Base-by-base conservation (phyloP, 495 filamentous ascomycete species). In the Cairneyella variabilis region DNA sequence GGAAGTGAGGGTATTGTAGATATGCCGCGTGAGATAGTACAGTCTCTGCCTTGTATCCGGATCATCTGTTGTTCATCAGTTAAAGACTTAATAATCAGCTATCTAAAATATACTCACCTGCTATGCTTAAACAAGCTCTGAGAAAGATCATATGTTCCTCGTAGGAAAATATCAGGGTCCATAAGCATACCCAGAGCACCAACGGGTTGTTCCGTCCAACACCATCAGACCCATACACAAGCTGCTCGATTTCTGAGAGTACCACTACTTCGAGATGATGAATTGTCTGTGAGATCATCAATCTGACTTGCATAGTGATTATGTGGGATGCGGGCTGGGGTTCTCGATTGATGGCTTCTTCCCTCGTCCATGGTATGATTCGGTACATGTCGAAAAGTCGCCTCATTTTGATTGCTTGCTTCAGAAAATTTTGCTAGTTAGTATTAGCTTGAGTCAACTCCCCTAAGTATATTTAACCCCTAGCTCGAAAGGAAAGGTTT, bases 1-100 rank as follows among this genome's bases (percentile, higher is more conserved):
- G 3, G 43, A 46, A 12, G 43, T 46, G 20, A 46, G 43, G 11
- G 25, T 46, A 25, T 46, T 28, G 23, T 46, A 46, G 21, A 46
- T 22, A 25, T 46, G 43, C n/a, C 25, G 20, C 12, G 4, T 16
- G 14, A 46, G 23, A 30, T 28, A n/a, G n/a, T n/a, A n/a, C n/a
- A n/a, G n/a, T n/a, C n/a, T n/a, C n/a, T n/a, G n/a, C n/a, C n/a
- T n/a, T n/a, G n/a, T n/a, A n/a, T n/a, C n/a, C n/a, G n/a, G n/a
- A n/a, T n/a, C n/a, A n/a, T n/a, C n/a, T n/a, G n/a, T n/a, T n/a
- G n/a, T n/a, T n/a, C n/a, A n/a, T n/a, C n/a, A n/a, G n/a, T n/a
- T n/a, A n/a, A n/a, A n/a, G n/a, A n/a, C n/a, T n/a, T n/a, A n/a
- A n/a, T n/a, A n/a, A n/a, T n/a, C n/a, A n/a, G n/a, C n/a, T n/a